Evolutionary conservation across 441 rosid genomes (phyloP).

Genomic region (Geranium incanum): DNA sequence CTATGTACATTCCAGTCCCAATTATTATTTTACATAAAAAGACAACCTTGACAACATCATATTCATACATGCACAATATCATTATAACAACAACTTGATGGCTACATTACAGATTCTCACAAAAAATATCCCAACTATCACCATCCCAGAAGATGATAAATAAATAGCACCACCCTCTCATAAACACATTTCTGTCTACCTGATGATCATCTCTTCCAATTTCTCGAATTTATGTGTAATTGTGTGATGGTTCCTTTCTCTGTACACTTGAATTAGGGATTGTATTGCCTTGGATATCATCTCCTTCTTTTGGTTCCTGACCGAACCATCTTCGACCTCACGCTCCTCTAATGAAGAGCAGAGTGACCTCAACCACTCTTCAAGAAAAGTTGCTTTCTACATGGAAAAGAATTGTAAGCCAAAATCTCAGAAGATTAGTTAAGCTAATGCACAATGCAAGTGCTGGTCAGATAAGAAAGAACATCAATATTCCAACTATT

Average conservation of each 20-base stretch:
- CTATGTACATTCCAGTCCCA: background rate
- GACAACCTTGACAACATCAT: background rate
- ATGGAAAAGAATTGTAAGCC: slow-evolving; percentile 15
- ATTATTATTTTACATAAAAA: background rate
- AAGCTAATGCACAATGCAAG: background rate
- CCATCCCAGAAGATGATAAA: no score
- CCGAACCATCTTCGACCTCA: slow-evolving; percentile 26
- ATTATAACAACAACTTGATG: no score
- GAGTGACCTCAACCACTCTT: slow-evolving; percentile 73
- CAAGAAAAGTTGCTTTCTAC: slow-evolving; percentile 71
- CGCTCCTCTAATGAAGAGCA: slow-evolving; percentile 39
- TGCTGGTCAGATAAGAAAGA: background rate
- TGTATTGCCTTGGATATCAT: slow-evolving; percentile 54
- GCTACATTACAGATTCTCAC: no score
- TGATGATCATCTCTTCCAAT: slow-evolving; percentile 17
- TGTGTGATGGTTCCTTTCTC: slow-evolving; percentile 28
- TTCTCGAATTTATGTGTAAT: slow-evolving; percentile 40
- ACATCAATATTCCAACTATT: no score
- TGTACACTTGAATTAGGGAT: slow-evolving; percentile 45
- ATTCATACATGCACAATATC: no score
- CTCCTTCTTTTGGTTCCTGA: slow-evolving; percentile 57
- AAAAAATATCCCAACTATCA: no score
- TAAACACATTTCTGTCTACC: no score
- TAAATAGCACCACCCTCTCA: no score
- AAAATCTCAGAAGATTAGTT: slow-evolving; percentile 2